Percentiles rank a stretch among this genome's conserved stretches.
phyloP scores from a whole-genome alignment of 768 basidiomycete species.

The Kwoniella bestiolae region DNA sequence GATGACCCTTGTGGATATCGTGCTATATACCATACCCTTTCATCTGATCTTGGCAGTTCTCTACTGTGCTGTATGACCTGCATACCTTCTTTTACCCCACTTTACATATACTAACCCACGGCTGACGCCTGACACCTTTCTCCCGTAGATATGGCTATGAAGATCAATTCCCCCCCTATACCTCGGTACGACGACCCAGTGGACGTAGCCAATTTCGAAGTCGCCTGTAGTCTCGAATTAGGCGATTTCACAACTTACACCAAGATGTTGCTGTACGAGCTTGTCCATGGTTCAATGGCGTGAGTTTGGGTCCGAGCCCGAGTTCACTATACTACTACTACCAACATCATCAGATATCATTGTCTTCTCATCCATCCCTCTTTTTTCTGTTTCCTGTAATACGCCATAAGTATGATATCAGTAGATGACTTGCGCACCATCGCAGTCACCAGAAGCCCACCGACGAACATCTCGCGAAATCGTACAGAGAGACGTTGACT shows the following conservation, averaged over 20 bases:
- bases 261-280: constrained; percentile 60
- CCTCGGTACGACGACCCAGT: constrained; percentile 59
- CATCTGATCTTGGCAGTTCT: too few species aligned
- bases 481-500: constrained; percentile 60
- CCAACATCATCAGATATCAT: too few species aligned
- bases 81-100: too few species aligned
- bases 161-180: constrained; percentile 62
- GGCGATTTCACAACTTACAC: constrained; percentile 65
- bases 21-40: too few species aligned
- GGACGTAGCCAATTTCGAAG: constrained; percentile 57
- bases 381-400: too few species aligned
- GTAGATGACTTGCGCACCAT: background rate
- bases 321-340: background rate
- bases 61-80: too few species aligned
- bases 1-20: background rate
- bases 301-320: too few species aligned
- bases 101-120: background rate
- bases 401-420: too few species aligned
- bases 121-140: constrained; percentile 34
- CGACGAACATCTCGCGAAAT: constrained; percentile 26
- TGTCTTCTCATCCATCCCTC: too few species aligned
- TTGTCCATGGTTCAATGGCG: constrained; percentile 63
- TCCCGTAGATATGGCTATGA: constrained; percentile 61
- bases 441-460: constrained; percentile 1
- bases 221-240: constrained; percentile 62